Evolutionary conservation across 1,139 yeast genomes (phyloP), one percentile per base, ranked within the genome.

Genomic region (Casaregolazyma lundiana): DNA sequence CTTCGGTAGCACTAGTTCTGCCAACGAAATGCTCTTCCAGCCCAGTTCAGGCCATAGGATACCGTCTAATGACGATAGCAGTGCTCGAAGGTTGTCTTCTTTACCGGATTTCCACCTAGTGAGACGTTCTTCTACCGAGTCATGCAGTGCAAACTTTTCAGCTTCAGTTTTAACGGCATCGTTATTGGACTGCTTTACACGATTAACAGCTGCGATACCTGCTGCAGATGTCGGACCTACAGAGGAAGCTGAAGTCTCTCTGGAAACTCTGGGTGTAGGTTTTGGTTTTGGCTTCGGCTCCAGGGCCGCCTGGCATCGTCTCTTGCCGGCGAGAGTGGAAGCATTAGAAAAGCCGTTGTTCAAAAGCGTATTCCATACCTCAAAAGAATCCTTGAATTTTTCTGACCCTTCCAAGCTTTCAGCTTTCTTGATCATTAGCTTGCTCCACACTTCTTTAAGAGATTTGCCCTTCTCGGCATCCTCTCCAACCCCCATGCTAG

Each of bases 1-100:
- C 57, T 88, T 89, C n/a, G 95, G 90, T 55, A 90, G 70, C 56
- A 92, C 92, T 50, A 94, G 70, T 49, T 92, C 97, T 13, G 84
- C 76, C 54, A 84, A 65, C 1, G 81, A 65, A 20, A 88, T 74
- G 51, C 76, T 71, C 62, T 80, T 71, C 94, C 95, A 77, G 54
- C 76, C 70, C 44, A 76, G 50, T 50, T 74, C 70, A 61, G 85
- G 70, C 78, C 86, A 79, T 16, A 90, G 65, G 7, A 90, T 73
- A 1, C 68, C 64, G 30, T 86, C 81, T 44, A 90, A 67, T 3
- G 87, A 75, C 6, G 87, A 74, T 38, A 90, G 69, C 51, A 90
- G 70, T 2, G 84, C 85, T 41, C 97, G 74, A 20, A 90, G 67
- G 58, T 90, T 88, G 46, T 80, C 82, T 55, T 84, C 90, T 56